phyloP scores from a whole-genome alignment of 768 basidiomycete genomes.

The Suillus alpinus region DNA sequence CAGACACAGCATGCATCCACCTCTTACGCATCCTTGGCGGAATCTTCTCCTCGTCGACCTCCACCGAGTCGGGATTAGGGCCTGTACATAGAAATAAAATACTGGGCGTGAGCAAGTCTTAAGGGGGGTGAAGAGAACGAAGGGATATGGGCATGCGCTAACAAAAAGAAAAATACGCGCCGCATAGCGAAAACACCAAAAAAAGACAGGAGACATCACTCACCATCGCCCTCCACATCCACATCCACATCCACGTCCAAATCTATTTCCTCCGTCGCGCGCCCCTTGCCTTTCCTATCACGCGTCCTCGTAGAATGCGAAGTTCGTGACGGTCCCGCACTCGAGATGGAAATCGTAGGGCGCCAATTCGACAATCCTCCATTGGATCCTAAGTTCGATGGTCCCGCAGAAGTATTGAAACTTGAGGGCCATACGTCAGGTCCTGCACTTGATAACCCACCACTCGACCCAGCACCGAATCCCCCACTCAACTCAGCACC shows the following conservation, averaged over 20 bases:
- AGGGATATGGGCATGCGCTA: not conserved
- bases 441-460: not conserved
- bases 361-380: not conserved
- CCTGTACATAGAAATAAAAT: not conserved
- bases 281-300: slow-evolving; percentile 28
- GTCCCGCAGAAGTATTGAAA: not conserved
- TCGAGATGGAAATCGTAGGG: not conserved
- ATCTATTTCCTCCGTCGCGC: slow-evolving; percentile 3
- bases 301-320: not conserved
- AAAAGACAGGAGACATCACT: slow-evolving; percentile 11
- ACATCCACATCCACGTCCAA: slow-evolving; percentile 16
- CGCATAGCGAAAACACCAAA: not conserved
- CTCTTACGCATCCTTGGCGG: slow-evolving; percentile 65
- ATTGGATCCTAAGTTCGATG: not conserved
- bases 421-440: not conserved
- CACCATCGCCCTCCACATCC: slow-evolving; percentile 20
- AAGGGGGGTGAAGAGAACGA: not conserved
- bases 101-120: not conserved
- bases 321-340: not conserved
- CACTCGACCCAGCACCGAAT: not conserved
- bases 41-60: slow-evolving; percentile 36
- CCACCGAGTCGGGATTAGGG: slow-evolving; percentile 12
- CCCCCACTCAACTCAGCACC: not conserved
- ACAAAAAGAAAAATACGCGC: not conserved
- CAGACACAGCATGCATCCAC: slow-evolving; percentile 26